phyloP scores from a whole-genome alignment of 2,329 filamentous ascomycete genomes.

The Lachnellula suecica region DNA sequence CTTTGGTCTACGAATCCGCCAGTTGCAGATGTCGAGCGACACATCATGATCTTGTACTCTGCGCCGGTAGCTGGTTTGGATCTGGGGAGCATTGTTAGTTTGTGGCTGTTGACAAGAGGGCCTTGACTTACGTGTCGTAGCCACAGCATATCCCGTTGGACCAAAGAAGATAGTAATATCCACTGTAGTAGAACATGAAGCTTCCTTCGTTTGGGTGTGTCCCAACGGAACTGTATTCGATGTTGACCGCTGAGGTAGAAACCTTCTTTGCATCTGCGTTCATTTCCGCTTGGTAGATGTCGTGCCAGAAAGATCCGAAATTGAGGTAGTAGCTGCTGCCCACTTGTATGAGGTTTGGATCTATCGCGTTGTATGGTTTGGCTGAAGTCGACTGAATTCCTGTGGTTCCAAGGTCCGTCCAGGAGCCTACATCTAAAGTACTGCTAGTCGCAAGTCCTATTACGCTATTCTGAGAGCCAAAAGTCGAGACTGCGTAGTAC shows the following conservation, averaged over 20 bases:
- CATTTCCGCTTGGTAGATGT: conserved; percentile 61
- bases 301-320: conserved; percentile 69
- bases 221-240: conserved; percentile 52
- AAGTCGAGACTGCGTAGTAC: conserved; percentile 58
- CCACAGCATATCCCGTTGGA: conserved; percentile 60
- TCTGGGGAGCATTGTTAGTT: conserved; percentile 17
- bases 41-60: conserved; percentile 69
- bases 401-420: conserved; percentile 58
- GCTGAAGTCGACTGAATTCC: conserved; percentile 46
- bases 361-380: conserved; percentile 60
- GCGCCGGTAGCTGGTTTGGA: conserved; percentile 48
- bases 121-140: conserved; percentile 42
- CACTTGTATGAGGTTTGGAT: conserved; percentile 49
- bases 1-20: conserved; percentile 56
- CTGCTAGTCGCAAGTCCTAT: conserved; percentile 47
- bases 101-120: background rate
- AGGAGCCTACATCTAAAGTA: conserved; percentile 52
- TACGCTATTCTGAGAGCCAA: conserved; percentile 51
- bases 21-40: conserved; percentile 51
- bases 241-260: conserved; percentile 39
- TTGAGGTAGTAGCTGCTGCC: conserved; percentile 48
- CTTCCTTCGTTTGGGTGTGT: conserved; percentile 55
- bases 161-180: conserved; percentile 66
- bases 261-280: conserved; percentile 32
- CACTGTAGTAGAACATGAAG: conserved; percentile 53